Evolutionary conservation across 1,139 yeast species (phyloP), one percentile per base, ranked within the genome.

Genomic region (Suhomyces anneliseae): DNA sequence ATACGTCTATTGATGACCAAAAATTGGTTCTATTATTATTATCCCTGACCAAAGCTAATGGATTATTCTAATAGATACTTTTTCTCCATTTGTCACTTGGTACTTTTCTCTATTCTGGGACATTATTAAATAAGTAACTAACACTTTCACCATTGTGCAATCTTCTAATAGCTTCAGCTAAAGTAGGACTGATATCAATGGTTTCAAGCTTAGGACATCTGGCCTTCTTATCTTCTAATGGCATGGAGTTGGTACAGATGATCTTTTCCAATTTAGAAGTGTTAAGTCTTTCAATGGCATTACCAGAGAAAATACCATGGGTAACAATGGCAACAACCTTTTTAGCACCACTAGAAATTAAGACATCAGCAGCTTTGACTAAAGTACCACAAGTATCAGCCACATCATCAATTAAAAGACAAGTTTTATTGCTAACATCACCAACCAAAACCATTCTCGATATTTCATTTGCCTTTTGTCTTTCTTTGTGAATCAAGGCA

Each of bases 61-160:
- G 24, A 19, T 19, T 14, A 6, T 19, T 19, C 24, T 19, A 19
- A 19, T 19, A 19, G 6, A 19, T 19, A 19, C 24, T 19, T 19
- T 19, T 19, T 19, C 24, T 19, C 24, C 24, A 19, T 19, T 19
- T 19, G 24, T 19, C 24, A 19, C 4, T 19, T 19, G 24, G 24
- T 4, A 19, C 24, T 19, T 19, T 4, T 19, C 24, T 24, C 51
- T 50, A 62, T 38, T 57, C 62, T 9, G 74, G 72, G 15, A 65
- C 90, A 66, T 89, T 82, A 54, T 88, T 83, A 70, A 93, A 93
- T 59, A 92, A 76, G 71, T 89, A 92, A 34, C 96, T 87, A 46
- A 90, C 90, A 72, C 95, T 86, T 72, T 93, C 99, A 64, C 99
- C 99, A 64, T 93, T 85, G 60, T 87, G 95, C 56, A 86, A 74